Evolutionary conservation across 1,284 basidiomycete species (phyloP).

Genomic region (Sporisorium exsertum): DNA sequence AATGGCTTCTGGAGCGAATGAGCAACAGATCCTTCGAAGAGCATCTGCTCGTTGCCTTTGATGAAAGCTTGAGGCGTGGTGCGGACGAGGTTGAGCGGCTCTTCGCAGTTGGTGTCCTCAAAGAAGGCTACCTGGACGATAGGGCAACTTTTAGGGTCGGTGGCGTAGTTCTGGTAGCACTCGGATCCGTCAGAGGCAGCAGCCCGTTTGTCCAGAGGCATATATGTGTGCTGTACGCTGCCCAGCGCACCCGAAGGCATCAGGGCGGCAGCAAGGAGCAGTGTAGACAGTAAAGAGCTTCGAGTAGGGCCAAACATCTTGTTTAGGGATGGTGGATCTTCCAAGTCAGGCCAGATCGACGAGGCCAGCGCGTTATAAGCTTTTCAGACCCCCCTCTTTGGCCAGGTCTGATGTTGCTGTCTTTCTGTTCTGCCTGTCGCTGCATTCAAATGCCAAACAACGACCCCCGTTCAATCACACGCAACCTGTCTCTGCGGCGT

Average conservation of each 20-base stretch:
- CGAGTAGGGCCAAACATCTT: conserved; percentile 14
- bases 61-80: conserved; percentile 4
- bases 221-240: conserved; percentile 8
- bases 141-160: conserved; percentile 19
- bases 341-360: background rate
- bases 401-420: background rate
- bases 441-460: background rate
- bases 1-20: conserved; percentile 15
- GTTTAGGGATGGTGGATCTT: background rate
- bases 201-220: conserved; percentile 24
- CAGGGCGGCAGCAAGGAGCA: conserved; percentile 13
- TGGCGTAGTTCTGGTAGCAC: conserved; percentile 29
- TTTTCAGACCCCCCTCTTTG: background rate
- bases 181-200: conserved; percentile 7
- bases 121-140: conserved; percentile 35
- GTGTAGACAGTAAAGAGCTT: conserved; percentile 9
- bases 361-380: background rate
- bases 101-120: conserved; percentile 17
- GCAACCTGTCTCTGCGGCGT: background rate
- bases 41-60: conserved; percentile 34
- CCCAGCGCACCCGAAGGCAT: conserved; percentile 8
- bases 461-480: background rate
- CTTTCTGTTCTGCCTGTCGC: background rate
- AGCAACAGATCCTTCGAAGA: conserved; percentile 27
- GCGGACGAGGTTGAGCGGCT: conserved; percentile 14